phyloP scores from a whole-genome alignment of 148 eudicot species.

The Silene conica region DNA sequence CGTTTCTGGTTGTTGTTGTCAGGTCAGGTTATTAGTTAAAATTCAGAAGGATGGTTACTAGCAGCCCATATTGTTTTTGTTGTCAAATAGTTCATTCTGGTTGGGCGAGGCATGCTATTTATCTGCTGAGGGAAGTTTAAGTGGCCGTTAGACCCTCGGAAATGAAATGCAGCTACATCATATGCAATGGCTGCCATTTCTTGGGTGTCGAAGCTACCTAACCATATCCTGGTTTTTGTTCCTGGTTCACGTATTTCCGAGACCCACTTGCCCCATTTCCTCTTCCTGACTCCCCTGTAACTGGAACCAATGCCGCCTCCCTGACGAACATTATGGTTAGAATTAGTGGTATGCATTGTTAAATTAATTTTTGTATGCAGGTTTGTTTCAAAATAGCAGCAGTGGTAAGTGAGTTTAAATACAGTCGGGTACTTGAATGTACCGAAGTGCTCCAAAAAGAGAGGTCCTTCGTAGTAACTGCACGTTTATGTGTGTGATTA shows the following conservation, averaged over 20 bases:
- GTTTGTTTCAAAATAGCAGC: background rate
- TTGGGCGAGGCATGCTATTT: slow-evolving; percentile 35
- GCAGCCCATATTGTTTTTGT: too few species aligned
- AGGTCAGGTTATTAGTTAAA: too few species aligned
- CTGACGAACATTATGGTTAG: background rate
- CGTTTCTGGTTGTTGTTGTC: too few species aligned
- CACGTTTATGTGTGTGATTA: too few species aligned
- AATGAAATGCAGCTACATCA: slow-evolving; percentile 54
- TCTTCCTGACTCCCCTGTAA: slow-evolving; percentile 53
- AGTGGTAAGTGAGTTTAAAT: background rate
- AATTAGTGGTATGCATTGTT: slow-evolving; percentile 9
- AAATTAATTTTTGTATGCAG: background rate
- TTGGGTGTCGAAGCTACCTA: slow-evolving; percentile 57
- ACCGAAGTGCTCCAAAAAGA: too few species aligned
- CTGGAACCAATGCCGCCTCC: slow-evolving; percentile 28
- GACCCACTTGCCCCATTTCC: slow-evolving; percentile 79
- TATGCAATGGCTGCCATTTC: slow-evolving; percentile 72
- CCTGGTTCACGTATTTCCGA: slow-evolving; percentile 66
- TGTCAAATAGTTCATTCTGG: too few species aligned
- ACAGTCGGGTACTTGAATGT: too few species aligned
- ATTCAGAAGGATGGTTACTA: too few species aligned
- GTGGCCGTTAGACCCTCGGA: slow-evolving; percentile 39
- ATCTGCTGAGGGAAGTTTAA: slow-evolving; percentile 59
- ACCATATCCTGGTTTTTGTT: slow-evolving; percentile 56
- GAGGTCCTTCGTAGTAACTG: too few species aligned